phyloP scores from a whole-genome alignment of 2,329 filamentous ascomycete genomes.

The Xylariales sp. region DNA sequence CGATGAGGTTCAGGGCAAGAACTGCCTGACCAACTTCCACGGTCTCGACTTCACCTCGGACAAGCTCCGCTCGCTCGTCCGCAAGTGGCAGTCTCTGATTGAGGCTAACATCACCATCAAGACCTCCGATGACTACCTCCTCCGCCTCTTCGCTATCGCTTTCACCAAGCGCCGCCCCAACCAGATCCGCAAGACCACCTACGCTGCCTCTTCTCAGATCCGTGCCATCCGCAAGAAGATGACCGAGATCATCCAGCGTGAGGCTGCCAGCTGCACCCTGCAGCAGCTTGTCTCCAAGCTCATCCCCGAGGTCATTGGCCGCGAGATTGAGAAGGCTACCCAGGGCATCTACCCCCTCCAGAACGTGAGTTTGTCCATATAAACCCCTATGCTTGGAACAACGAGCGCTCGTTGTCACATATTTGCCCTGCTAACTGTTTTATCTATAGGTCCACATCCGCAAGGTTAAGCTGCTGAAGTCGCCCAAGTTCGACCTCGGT shows the following conservation, averaged over 20 bases:
- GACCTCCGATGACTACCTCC: conserved; percentile 99
- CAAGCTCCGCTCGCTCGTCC: conserved; percentile 97
- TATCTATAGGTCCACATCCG: conserved; percentile 88
- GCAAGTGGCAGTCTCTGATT: conserved; percentile 99
- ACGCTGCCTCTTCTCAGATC: conserved; percentile 95
- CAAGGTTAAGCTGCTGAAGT: conserved; percentile 99
- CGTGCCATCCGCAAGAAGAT: conserved; percentile 99
- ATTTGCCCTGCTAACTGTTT: no score
- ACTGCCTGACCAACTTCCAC: conserved; percentile 99
- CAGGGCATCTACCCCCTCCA: conserved; percentile 99
- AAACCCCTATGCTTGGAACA: no score
- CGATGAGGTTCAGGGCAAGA: conserved; percentile 99
- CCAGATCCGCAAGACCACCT: conserved; percentile 99
- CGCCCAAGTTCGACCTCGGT: conserved; percentile 98
- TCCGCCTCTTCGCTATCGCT: conserved; percentile 97
- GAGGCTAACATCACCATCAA: conserved; percentile 99
- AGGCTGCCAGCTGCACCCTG: conserved; percentile 91
- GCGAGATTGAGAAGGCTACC: conserved; percentile 99
- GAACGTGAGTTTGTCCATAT: conserved; percentile 82
- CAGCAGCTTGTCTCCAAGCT: conserved; percentile 97
- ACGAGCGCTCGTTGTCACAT: no score
- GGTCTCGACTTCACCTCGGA: conserved; percentile 99
- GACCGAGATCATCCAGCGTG: conserved; percentile 96
- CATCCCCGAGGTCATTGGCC: conserved; percentile 98
- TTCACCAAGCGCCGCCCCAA: conserved; percentile 99